Conservation (phyloP, 768 basidiomycete species). For the Tulasnella sp. region DNA sequence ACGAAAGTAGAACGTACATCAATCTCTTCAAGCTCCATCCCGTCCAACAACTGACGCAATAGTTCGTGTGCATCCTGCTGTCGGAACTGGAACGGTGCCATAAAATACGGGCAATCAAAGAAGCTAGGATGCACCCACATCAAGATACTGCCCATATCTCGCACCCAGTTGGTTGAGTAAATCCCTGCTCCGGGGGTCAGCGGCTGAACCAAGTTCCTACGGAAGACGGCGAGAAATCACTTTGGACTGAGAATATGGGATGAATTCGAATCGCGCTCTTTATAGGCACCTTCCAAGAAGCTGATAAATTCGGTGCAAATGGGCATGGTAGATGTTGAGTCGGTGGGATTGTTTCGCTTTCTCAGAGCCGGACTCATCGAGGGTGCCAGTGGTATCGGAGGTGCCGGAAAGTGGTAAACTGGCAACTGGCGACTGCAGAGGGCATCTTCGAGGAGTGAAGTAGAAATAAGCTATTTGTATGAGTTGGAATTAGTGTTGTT, state of each 20-base stretch:
- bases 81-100: slow-evolving; percentile 37
- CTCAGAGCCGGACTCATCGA: slow-evolving; percentile 52
- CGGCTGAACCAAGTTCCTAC: too few relatives aligned
- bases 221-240: slow-evolving; percentile 22
- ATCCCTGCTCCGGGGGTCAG: slow-evolving; percentile 35
- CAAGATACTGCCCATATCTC: slow-evolving; percentile 90
- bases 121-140: slow-evolving; percentile 26
- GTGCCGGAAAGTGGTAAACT: slow-evolving; percentile 23
- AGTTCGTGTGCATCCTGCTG: slow-evolving; percentile 97
- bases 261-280: slow-evolving; percentile 38
- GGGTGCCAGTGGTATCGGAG: slow-evolving; percentile 34
- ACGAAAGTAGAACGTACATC: slow-evolving; percentile 42
- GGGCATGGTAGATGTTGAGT: slow-evolving; percentile 48
- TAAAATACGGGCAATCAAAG: background rate
- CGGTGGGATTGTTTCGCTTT: slow-evolving; percentile 47
- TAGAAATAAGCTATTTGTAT: slow-evolving; percentile 50
- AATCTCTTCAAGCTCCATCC: slow-evolving; percentile 87
- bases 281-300: slow-evolving; percentile 52
- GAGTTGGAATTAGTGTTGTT: slow-evolving; percentile 20
- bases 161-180: slow-evolving; percentile 55
- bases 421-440: slow-evolving; percentile 33
- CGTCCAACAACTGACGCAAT: slow-evolving; percentile 75
- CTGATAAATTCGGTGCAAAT: slow-evolving; percentile 56
- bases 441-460: slow-evolving; percentile 45
- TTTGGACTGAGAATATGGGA: slow-evolving; percentile 50